Evolutionary conservation across 192 early-diverging fungal genomes (phyloP).

Genomic region (Entomortierella chlamydospora): DNA sequence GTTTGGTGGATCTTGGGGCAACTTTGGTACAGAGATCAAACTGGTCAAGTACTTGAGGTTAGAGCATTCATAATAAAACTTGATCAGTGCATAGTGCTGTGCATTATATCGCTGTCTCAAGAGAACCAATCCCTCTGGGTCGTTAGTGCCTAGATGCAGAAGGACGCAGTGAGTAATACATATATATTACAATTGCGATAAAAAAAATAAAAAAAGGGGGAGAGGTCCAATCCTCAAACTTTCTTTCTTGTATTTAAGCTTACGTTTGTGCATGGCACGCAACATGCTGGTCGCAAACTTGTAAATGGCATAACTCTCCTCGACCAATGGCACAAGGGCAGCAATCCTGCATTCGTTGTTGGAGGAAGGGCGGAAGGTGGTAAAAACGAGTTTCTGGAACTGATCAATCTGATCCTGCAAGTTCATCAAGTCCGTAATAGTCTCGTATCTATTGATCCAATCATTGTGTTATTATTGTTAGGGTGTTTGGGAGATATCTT

Average conservation of each 20-base stretch:
- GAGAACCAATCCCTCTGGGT: slow-evolving; percentile 88
- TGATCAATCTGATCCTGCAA: slow-evolving; percentile 92
- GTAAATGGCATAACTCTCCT: slow-evolving; percentile 96
- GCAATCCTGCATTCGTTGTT: slow-evolving; percentile 97
- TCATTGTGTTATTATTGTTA: not conserved
- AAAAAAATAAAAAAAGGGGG: not conserved
- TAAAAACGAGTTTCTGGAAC: slow-evolving; percentile 92
- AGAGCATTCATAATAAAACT: slow-evolving; percentile 93
- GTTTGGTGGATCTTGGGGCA: slow-evolving; percentile 85
- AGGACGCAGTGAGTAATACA: too few species aligned
- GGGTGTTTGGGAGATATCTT: too few species aligned
- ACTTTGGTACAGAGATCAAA: slow-evolving; percentile 88
- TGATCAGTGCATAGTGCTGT: slow-evolving; percentile 86
- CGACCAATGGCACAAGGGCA: slow-evolving; percentile 95
- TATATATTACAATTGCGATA: too few species aligned
- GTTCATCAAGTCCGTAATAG: slow-evolving; percentile 92
- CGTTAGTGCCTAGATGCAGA: slow-evolving; percentile 55
- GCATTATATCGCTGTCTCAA: slow-evolving; percentile 88
- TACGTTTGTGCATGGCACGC: slow-evolving; percentile 93
- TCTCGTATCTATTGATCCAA: slow-evolving; percentile 80
- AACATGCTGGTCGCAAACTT: slow-evolving; percentile 96
- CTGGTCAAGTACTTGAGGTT: slow-evolving; percentile 93
- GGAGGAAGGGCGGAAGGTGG: slow-evolving; percentile 79
- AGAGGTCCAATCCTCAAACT: too few species aligned
- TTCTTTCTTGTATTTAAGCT: not conserved